These are phyloP conservation scores for Phlyctochytrium planicorne DNA, from an alignment of 192 early-diverging fungal species.

Conservation along the genomic window DNA sequence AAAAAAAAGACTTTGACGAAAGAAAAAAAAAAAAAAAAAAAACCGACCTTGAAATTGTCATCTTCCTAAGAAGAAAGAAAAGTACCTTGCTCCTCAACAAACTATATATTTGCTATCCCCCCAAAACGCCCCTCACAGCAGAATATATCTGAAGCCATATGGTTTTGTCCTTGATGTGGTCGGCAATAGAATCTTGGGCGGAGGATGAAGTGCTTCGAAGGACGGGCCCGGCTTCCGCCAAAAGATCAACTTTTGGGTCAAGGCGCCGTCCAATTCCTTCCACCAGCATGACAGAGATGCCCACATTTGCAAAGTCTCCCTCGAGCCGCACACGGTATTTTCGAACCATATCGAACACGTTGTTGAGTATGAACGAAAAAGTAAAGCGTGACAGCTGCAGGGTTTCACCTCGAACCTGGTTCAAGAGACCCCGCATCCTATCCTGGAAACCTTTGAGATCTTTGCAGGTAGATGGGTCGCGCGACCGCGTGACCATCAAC, in stretches of 20 bases:
- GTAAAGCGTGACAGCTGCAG: conserved; percentile 78
- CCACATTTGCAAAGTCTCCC: conserved; percentile 92
- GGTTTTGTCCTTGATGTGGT: too few species aligned
- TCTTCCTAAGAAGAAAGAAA: too few species aligned
- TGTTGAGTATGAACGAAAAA: conserved; percentile 76
- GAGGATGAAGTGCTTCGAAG: conserved; percentile 2
- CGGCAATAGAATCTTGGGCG: too few species aligned
- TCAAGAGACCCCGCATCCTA: conserved; percentile 71
- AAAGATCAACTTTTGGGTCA: conserved; percentile 87
- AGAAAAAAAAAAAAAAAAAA: too few species aligned
- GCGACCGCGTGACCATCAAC: conserved; percentile 87
- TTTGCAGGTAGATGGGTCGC: conserved; percentile 66
- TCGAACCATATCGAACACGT: conserved; percentile 85
- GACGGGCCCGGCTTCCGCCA: conserved; percentile 48
- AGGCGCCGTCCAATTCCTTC: conserved; percentile 92
- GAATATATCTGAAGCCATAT: too few species aligned
- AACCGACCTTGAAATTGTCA: too few species aligned
- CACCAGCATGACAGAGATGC: conserved; percentile 86
- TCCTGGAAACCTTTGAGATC: conserved; percentile 76
- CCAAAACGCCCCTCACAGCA: too few species aligned
- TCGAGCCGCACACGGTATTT: conserved; percentile 90
- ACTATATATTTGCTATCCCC: too few species aligned
- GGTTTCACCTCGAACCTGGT: conserved; percentile 45
- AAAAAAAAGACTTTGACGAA: too few species aligned
- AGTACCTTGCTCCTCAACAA: too few species aligned